phyloP scores from a whole-genome alignment of 768 basidiomycete genomes.

The Kwoniella shandongensis region DNA sequence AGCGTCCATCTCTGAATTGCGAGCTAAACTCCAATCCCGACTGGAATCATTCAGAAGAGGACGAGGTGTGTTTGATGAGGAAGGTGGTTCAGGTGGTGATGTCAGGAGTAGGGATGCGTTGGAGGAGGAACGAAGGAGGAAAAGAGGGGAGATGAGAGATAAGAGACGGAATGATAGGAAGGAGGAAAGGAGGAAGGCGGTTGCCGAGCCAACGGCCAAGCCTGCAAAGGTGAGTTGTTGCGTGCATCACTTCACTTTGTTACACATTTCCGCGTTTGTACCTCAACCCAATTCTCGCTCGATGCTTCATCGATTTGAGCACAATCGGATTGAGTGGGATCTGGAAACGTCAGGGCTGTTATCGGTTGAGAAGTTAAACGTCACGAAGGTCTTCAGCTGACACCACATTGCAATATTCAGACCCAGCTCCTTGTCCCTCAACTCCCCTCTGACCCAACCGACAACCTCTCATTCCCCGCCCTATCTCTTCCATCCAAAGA shows the following conservation, averaged over 20 bases:
- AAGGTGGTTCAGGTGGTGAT: constrained; percentile 56
- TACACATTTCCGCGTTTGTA: too few relatives aligned
- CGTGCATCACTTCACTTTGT: too few relatives aligned
- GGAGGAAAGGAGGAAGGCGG: constrained; percentile 72
- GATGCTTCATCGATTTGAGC: too few relatives aligned
- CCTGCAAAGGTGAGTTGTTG: constrained; percentile 45
- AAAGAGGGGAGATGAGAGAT: constrained; percentile 80
- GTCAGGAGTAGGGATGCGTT: constrained; percentile 69
- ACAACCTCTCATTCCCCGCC: constrained; percentile 69
- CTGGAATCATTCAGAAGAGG: constrained; percentile 44
- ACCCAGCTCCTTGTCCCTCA: constrained; percentile 49
- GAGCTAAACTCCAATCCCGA: constrained; percentile 44
- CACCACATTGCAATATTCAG: constrained; percentile 16
- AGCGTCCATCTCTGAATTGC: constrained; percentile 43
- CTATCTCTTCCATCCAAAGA: constrained; percentile 57
- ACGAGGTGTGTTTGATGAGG: constrained; percentile 36
- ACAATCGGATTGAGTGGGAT: too few relatives aligned
- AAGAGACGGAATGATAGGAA: constrained; percentile 78
- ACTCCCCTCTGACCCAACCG: constrained; percentile 24
- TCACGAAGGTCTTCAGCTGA: too few relatives aligned
- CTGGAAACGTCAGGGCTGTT: too few relatives aligned
- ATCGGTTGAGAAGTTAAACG: too few relatives aligned
- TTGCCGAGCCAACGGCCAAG: constrained; percentile 56
- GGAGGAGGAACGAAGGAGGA: constrained; percentile 72
- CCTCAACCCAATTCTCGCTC: too few relatives aligned